Evolutionary conservation across 805 yeast species (phyloP).

Genomic region (Lipomyces kockii): DNA sequence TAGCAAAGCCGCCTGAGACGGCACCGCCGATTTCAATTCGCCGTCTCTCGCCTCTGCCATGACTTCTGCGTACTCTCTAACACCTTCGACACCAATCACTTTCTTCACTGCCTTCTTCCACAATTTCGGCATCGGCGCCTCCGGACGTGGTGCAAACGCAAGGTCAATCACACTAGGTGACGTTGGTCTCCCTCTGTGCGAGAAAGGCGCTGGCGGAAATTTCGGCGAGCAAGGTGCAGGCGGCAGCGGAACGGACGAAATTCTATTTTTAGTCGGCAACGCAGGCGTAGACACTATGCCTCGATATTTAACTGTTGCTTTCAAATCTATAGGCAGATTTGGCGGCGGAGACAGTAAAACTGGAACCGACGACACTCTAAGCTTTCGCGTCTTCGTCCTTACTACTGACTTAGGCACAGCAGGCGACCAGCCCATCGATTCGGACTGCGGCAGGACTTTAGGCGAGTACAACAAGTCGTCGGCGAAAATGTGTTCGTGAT

Average conservation of each 20-base stretch:
- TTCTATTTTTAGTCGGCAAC: neutral
- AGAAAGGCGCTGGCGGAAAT: neutral
- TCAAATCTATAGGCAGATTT: neutral
- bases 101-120: constrained; percentile 19
- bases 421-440: neutral
- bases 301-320: neutral
- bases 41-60: neutral
- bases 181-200: neutral
- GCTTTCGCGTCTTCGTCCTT: neutral
- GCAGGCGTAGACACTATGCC: neutral
- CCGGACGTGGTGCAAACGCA: neutral
- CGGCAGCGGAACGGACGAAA: neutral
- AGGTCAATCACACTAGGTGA: neutral
- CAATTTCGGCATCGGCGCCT: constrained; percentile 3
- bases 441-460: neutral
- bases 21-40: neutral
- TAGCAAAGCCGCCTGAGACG: neutral
- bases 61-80: neutral
- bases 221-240: neutral
- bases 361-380: neutral
- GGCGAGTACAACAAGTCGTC: constrained; percentile 6
- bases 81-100: constrained; percentile 16
- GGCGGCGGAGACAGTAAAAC: neutral
- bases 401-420: neutral
- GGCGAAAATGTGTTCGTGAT: constrained; percentile 29